These are phyloP conservation scores for Epicoccum sorghinum DNA, from an alignment of 2,329 filamentous ascomycete genomes.

Conservation along the genomic window DNA sequence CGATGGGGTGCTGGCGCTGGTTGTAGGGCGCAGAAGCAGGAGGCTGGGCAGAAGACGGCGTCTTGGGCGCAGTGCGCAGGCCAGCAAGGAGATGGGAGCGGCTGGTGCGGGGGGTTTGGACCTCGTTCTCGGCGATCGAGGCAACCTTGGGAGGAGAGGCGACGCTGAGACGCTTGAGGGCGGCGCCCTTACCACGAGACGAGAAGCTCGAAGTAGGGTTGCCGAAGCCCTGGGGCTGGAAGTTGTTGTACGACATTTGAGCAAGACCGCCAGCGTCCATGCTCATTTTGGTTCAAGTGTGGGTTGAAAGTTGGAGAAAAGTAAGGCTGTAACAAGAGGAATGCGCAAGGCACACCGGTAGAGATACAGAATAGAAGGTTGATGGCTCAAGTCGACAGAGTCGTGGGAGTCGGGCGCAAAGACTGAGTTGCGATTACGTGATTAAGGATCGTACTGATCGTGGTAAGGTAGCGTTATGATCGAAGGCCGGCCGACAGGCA, in stretches of 20 bases:
- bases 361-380: slow-evolving; percentile 43
- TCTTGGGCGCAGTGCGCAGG: slow-evolving; percentile 91
- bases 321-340: slow-evolving; percentile 40
- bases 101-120: slow-evolving; percentile 82
- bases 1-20: slow-evolving; percentile 57
- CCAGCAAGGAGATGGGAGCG: slow-evolving; percentile 93
- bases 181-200: slow-evolving; percentile 81
- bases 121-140: slow-evolving; percentile 69
- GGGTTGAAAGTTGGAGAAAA: slow-evolving; percentile 34
- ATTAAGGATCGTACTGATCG: slow-evolving; percentile 50
- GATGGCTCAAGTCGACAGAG: slow-evolving; percentile 20
- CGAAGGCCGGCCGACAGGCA: slow-evolving; percentile 47
- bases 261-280: slow-evolving; percentile 98
- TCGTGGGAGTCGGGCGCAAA: slow-evolving; percentile 27
- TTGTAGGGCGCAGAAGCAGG: slow-evolving; percentile 68
- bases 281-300: slow-evolving; percentile 49
- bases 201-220: slow-evolving; percentile 82
- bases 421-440: slow-evolving; percentile 43
- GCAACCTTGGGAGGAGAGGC: slow-evolving; percentile 73
- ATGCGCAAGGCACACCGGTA: slow-evolving; percentile 33
- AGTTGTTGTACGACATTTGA: slow-evolving; percentile 94
- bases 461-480: slow-evolving; percentile 38
- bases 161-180: slow-evolving; percentile 86
- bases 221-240: slow-evolving; percentile 70
- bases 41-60: slow-evolving; percentile 67